phyloP scores from a whole-genome alignment of 1,284 basidiomycete genomes.

The Ustilago vetiveriae region DNA sequence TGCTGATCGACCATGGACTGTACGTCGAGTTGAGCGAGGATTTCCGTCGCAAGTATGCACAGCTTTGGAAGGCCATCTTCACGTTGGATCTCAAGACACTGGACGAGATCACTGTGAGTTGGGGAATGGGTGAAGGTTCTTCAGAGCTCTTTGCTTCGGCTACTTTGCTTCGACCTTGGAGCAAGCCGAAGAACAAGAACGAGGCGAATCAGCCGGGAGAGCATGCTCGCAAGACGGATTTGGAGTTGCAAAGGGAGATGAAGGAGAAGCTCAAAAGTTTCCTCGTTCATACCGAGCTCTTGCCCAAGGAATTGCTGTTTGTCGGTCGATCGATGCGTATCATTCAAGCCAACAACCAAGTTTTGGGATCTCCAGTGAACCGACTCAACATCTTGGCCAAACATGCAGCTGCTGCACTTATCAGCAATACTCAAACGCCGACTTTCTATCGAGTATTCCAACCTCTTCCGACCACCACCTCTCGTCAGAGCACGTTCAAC shows the following conservation, averaged over 20 bases:
- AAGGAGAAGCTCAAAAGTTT: constrained; percentile 58
- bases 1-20: constrained; percentile 62
- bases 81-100: constrained; percentile 53
- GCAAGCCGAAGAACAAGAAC: constrained; percentile 40
- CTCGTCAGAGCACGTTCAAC: not conserved
- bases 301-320: constrained; percentile 62
- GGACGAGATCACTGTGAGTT: constrained; percentile 48
- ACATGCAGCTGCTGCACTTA: constrained; percentile 55
- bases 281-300: constrained; percentile 56
- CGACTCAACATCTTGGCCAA: constrained; percentile 63
- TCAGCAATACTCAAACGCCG: constrained; percentile 38
- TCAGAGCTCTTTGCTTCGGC: constrained; percentile 60
- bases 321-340: constrained; percentile 58
- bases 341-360: constrained; percentile 61
- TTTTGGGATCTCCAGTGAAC: constrained; percentile 61
- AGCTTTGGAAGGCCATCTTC: constrained; percentile 61
- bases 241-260: constrained; percentile 50
- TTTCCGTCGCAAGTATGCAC: constrained; percentile 57
- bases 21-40: constrained; percentile 56
- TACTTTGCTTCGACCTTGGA: constrained; percentile 60
- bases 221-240: constrained; percentile 40
- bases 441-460: constrained; percentile 46
- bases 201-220: constrained; percentile 10
- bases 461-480: constrained; percentile 7
- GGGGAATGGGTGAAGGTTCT: constrained; percentile 58